A percentile compares a stretch with the other conserved stretches of the same genome.
phyloP scores from a whole-genome alignment of 192 early-diverging fungal species.

The Coemansia sp. region DNA sequence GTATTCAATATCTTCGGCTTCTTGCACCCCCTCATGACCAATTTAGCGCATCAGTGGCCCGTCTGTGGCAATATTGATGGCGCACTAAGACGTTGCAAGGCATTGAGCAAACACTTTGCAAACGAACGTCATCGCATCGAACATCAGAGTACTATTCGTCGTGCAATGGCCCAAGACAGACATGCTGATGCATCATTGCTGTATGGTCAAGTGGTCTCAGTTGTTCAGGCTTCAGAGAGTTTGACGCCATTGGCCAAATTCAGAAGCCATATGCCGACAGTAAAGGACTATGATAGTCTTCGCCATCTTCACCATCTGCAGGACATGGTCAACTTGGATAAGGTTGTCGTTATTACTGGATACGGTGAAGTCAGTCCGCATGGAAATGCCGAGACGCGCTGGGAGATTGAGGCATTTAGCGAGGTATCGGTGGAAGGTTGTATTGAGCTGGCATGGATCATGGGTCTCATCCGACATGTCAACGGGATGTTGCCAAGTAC shows the following conservation, averaged over 20 bases:
- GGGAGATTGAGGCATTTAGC: slow-evolving; percentile 93
- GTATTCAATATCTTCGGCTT: slow-evolving; percentile 28
- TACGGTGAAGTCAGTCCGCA: slow-evolving; percentile 93
- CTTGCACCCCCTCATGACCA: slow-evolving; percentile 70
- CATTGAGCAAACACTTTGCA: not conserved
- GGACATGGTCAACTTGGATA: slow-evolving; percentile 86
- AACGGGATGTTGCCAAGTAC: slow-evolving; percentile 44
- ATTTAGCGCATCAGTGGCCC: slow-evolving; percentile 66
- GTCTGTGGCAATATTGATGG: slow-evolving; percentile 89
- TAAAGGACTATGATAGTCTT: slow-evolving; percentile 63
- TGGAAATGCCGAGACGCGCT: slow-evolving; percentile 88
- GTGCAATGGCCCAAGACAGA: not conserved
- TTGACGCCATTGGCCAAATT: slow-evolving; percentile 76
- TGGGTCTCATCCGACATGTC: slow-evolving; percentile 84
- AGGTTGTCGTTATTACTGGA: slow-evolving; percentile 88
- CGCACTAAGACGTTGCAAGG: slow-evolving; percentile 64
- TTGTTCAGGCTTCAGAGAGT: too few species aligned
- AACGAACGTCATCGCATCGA: not conserved
- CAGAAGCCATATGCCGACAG: too few species aligned
- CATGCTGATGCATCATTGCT: too few species aligned
- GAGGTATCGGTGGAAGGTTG: slow-evolving; percentile 58
- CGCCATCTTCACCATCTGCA: slow-evolving; percentile 63
- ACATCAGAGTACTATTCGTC: not conserved
- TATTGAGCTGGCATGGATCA: slow-evolving; percentile 97
- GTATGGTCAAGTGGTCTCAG: not conserved